Evolutionary conservation across 2,329 filamentous ascomycete species (phyloP).

Genomic region (Beauveria australis): DNA sequence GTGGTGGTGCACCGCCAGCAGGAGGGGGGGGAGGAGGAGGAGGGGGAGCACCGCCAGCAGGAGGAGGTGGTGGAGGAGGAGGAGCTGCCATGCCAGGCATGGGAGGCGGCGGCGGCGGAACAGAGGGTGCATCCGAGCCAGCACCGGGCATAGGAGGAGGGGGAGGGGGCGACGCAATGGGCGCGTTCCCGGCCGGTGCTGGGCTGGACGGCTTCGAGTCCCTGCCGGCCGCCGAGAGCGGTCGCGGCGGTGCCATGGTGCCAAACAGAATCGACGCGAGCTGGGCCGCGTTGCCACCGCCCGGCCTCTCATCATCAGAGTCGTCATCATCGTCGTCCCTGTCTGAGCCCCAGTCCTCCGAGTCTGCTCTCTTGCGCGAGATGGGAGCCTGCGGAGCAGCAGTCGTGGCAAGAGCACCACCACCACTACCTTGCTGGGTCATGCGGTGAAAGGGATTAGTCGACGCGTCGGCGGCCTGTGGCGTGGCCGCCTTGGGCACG

Average conservation of each 20-base stretch:
- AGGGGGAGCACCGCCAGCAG: slow-evolving; percentile 28
- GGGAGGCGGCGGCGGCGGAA: slow-evolving; percentile 24
- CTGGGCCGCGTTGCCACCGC: slow-evolving; percentile 78
- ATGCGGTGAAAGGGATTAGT: slow-evolving; percentile 95
- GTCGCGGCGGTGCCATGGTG: slow-evolving; percentile 89
- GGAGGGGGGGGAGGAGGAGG: slow-evolving; percentile 30
- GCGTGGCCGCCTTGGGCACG: slow-evolving; percentile 26
- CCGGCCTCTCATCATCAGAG: slow-evolving; percentile 70
- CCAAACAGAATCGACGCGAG: slow-evolving; percentile 93
- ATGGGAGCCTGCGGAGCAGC: slow-evolving; percentile 41
- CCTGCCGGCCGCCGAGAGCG: slow-evolving; percentile 73
- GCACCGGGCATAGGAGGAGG: slow-evolving; percentile 25
- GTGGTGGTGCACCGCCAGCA: slow-evolving; percentile 26
- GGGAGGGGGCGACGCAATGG: slow-evolving; percentile 30
- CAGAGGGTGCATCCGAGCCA: slow-evolving; percentile 21
- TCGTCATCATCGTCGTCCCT: slow-evolving; percentile 52
- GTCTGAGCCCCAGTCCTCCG: slow-evolving; percentile 78
- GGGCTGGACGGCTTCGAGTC: slow-evolving; percentile 41
- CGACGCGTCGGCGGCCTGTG: slow-evolving; percentile 51
- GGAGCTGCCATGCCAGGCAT: slow-evolving; percentile 17
- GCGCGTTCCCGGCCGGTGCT: slow-evolving; percentile 31
- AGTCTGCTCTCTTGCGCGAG: slow-evolving; percentile 46
- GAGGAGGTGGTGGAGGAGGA: slow-evolving; percentile 23
- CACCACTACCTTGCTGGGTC: slow-evolving; percentile 43
- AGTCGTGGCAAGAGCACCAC: slow-evolving; percentile 19